Conservation (phyloP, 1,284 basidiomycete species). For the Papiliotrema laurentii region DNA sequence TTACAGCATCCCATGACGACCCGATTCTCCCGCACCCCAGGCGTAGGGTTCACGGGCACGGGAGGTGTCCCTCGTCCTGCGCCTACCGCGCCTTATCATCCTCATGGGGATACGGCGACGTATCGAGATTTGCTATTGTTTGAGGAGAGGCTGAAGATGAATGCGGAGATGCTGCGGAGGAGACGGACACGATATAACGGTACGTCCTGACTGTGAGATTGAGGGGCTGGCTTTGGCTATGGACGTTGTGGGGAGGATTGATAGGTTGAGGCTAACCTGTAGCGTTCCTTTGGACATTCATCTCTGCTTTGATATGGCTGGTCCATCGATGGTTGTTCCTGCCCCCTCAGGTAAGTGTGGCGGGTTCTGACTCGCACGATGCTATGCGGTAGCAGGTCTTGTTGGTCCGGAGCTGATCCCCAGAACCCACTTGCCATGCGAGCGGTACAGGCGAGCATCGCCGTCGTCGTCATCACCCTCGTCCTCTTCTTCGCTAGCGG, state of each 20-base stretch:
- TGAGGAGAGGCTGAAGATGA: conserved; percentile 93
- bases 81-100: conserved; percentile 52
- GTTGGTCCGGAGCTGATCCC: not conserved
- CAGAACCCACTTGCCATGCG: conserved; percentile 15
- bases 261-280: not conserved
- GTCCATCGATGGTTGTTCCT: conserved; percentile 27
- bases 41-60: no score
- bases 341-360: conserved; percentile 29
- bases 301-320: conserved; percentile 24
- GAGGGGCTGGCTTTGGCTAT: not conserved
- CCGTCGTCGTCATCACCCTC: conserved; percentile 82
- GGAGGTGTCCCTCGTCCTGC: conserved; percentile 11
- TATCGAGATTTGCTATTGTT: conserved; percentile 88
- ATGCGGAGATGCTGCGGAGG: conserved; percentile 71
- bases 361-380: not conserved
- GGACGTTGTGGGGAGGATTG: not conserved
- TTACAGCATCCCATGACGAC: no score
- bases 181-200: conserved; percentile 83
- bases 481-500: conserved; percentile 95
- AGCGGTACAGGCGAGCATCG: conserved; percentile 61
- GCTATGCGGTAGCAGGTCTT: not conserved
- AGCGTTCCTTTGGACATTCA: conserved; percentile 42
- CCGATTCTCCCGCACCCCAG: no score
- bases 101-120: conserved; percentile 66
- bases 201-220: conserved; percentile 49